A percentile compares a stretch with the other conserved stretches of the same genome.
These are phyloP conservation scores for Conringia planisiliqua DNA, from an alignment of 345 rosid genomes.

Conservation along the genomic window DNA sequence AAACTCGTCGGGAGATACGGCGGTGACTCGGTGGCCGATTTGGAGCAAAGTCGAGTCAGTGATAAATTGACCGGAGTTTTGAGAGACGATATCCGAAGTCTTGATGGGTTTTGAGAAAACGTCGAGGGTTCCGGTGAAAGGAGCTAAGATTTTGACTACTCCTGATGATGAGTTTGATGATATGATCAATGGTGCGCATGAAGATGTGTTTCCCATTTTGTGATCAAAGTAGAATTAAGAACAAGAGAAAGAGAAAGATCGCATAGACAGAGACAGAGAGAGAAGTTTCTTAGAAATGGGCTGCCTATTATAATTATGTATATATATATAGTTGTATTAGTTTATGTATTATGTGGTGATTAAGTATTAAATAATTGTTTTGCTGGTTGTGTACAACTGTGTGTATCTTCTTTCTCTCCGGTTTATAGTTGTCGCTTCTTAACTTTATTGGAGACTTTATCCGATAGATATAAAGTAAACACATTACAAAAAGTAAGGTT, in stretches of 20 bases:
- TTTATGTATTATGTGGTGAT: slow-evolving; percentile 14
- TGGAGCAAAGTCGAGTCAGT: slow-evolving; percentile 32
- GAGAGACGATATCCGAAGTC: slow-evolving; percentile 24
- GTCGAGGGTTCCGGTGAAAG: slow-evolving; percentile 26
- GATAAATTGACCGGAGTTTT: slow-evolving; percentile 18
- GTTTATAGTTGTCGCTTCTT: slow-evolving; percentile 30
- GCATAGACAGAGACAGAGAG: neutral
- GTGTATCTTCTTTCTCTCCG: slow-evolving; percentile 20
- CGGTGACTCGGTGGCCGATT: slow-evolving; percentile 28
- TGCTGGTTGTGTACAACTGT: slow-evolving; percentile 35
- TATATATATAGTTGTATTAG: slow-evolving; percentile 11
- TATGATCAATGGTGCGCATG: slow-evolving; percentile 28
- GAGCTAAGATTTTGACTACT: slow-evolving; percentile 33
- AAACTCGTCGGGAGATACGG: slow-evolving; percentile 13
- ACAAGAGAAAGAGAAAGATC: neutral
- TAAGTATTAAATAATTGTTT: slow-evolving; percentile 12
- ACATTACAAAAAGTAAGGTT: slow-evolving; percentile 4
- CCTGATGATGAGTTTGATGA: slow-evolving; percentile 24
- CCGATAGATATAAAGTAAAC: slow-evolving; percentile 9
- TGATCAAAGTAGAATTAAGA: slow-evolving; percentile 1
- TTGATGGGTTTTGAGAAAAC: slow-evolving; percentile 30
- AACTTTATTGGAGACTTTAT: slow-evolving; percentile 19
- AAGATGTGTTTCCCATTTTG: slow-evolving; percentile 39
- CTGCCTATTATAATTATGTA: slow-evolving; percentile 11
- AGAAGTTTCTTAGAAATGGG: slow-evolving; percentile 7